A percentile compares a stretch with the other conserved stretches of the same genome.
phyloP scores from a whole-genome alignment of 2,329 filamentous ascomycete genomes.

The Cercospora janseana region DNA sequence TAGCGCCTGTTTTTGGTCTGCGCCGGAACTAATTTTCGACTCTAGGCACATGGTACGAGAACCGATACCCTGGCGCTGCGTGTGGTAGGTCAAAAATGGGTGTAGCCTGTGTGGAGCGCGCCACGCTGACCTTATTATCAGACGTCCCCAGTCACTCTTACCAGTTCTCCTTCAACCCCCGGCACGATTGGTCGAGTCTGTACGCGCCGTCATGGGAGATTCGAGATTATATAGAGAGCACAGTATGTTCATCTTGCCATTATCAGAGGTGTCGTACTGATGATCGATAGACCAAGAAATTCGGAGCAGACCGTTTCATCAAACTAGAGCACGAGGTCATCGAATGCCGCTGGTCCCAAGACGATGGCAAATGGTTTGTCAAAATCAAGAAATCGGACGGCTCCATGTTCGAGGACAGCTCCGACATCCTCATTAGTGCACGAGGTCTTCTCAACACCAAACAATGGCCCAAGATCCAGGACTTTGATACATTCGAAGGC shows the following conservation, averaged over 20 bases:
- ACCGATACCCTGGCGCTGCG: slow-evolving; percentile 45
- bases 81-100: slow-evolving; percentile 28
- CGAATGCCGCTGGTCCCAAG: slow-evolving; percentile 20
- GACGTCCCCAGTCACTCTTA: slow-evolving; percentile 46
- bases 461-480: slow-evolving; percentile 36
- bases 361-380: slow-evolving; percentile 22
- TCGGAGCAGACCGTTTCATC: slow-evolving; percentile 30
- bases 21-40: background rate
- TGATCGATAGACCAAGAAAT: slow-evolving; percentile 14
- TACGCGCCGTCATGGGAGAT: slow-evolving; percentile 41
- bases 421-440: slow-evolving; percentile 25
- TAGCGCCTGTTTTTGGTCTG: slow-evolving; percentile 17
- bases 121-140: background rate
- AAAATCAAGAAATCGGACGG: slow-evolving; percentile 17
- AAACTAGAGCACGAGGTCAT: slow-evolving; percentile 31
- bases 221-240: slow-evolving; percentile 21
- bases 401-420: slow-evolving; percentile 17
- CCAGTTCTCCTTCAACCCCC: slow-evolving; percentile 46
- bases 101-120: background rate
- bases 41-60: slow-evolving; percentile 39
- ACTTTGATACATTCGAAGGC: slow-evolving; percentile 39
- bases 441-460: slow-evolving; percentile 24
- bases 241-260: background rate
- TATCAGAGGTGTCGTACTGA: background rate
- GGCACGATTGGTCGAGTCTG: slow-evolving; percentile 42